Evolutionary conservation across 257 asterid genomes (phyloP), one percentile per base, ranked within the genome.

Genomic region (Rauvolfia tetraphylla): DNA sequence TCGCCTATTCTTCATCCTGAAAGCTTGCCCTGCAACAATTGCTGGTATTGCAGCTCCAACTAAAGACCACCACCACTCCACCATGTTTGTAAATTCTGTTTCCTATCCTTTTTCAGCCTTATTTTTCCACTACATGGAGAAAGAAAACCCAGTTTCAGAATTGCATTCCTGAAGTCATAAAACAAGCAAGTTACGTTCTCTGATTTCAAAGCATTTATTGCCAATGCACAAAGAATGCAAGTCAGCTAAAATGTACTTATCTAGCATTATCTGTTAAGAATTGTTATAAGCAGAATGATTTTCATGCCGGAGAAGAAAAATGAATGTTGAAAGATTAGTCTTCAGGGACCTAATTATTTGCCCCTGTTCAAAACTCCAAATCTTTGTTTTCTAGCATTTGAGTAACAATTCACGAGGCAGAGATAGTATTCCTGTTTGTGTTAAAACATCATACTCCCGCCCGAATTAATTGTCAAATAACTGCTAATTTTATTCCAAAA

Each of bases 61-160:
- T 42, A 93, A 67, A 38, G 97, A 87, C 99, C 97, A 93, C 99
- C 97, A 90, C 77, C 84, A 91, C 59, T 95, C 99, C 79, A 91
- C 97, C 99, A 95, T 93, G 79, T 67, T 69, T 73, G 23, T 33
- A 3, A 27, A 20, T 49, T 42, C 29, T 27, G 18, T 68, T 33
- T 27, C 38, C 29, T 46, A 49, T 27, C 25, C 53, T 42, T 36
- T 33, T 36, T n/a, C 66, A 44, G 10, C 31, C 29, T 75, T 34
- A 42, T 17, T 31, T 75, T 46, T 42, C n/a, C 9, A 42, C 71
- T 18, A 42, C 42, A 48, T 13, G 7, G 14, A 22, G 49, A 36
- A 33, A 66, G 36, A 8, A 20, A 38, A 71, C 13, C 8, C 25
- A 25, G 56, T 31, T 14, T 17, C 4, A 5, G 33, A 12, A 18